Percentiles rank a stretch among this genome's conserved stretches.
Evolutionary conservation across 805 yeast genomes (phyloP).

Genomic region (Citeromyces matritensis): DNA sequence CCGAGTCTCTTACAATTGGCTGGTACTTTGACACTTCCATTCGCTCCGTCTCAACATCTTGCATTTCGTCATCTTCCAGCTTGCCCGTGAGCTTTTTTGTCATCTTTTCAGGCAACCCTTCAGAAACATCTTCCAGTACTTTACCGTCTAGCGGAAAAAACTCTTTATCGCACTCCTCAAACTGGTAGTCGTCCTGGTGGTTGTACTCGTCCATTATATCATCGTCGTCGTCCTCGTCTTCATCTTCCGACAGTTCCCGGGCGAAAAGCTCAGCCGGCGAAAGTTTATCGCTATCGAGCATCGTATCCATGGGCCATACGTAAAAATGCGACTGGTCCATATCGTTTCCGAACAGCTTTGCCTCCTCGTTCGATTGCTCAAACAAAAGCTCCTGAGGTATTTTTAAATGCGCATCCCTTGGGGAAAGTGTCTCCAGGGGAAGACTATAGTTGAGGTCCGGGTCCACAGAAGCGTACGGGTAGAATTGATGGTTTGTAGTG

Average conservation of each 20-base stretch:
- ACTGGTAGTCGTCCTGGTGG: background rate
- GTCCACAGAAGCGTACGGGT: conserved; percentile 1
- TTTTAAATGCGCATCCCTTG: conserved; percentile 7
- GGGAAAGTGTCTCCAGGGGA: conserved; percentile 6
- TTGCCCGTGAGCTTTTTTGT: too few species aligned
- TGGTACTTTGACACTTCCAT: too few species aligned
- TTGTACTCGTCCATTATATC: background rate
- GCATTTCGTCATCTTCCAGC: background rate
- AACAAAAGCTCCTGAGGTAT: conserved; percentile 6
- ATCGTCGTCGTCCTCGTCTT: conserved; percentile 5
- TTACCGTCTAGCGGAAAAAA: too few species aligned
- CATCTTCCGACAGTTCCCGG: conserved; percentile 8
- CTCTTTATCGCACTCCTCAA: background rate
- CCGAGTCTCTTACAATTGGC: too few species aligned
- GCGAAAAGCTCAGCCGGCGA: conserved; percentile 6
- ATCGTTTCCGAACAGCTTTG: too few species aligned
- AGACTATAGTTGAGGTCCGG: background rate
- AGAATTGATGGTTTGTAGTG: conserved; percentile 3
- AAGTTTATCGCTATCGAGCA: conserved; percentile 1
- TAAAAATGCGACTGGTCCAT: conserved; percentile 3
- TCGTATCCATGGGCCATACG: conserved; percentile 5
- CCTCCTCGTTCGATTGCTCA: background rate
- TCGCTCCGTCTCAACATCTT: conserved; percentile 5
- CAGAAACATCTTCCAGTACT: too few species aligned
- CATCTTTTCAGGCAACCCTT: too few species aligned